phyloP scores from a whole-genome alignment of 257 asterid genomes.

The Agastache rugosa region DNA sequence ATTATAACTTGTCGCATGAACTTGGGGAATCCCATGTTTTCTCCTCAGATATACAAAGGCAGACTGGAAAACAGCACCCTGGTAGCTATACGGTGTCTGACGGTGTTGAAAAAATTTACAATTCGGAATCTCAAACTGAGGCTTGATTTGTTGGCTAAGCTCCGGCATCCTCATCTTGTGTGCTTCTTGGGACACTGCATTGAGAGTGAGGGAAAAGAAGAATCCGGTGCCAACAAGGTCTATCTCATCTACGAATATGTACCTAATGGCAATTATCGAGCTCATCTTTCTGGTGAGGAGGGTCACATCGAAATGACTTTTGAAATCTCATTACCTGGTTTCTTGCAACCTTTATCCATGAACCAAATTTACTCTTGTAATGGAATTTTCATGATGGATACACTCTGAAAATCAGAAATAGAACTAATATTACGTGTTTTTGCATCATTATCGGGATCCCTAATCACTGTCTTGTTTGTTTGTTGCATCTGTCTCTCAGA shows the following conservation, averaged over 20 bases:
- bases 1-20: neutral
- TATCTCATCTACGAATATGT: slow-evolving; percentile 65
- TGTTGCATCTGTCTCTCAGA: slow-evolving; percentile 44
- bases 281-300: slow-evolving; percentile 66
- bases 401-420: neutral
- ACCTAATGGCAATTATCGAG: slow-evolving; percentile 56
- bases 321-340: neutral
- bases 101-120: slow-evolving; percentile 55
- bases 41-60: slow-evolving; percentile 68
- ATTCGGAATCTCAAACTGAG: slow-evolving; percentile 73
- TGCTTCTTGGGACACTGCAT: slow-evolving; percentile 81
- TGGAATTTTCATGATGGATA: neutral
- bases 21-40: slow-evolving; percentile 22
- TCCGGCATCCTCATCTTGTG: slow-evolving; percentile 66
- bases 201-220: slow-evolving; percentile 47
- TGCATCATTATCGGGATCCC: neutral
- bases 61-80: slow-evolving; percentile 51
- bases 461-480: neutral
- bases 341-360: neutral
- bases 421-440: neutral
- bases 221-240: slow-evolving; percentile 49
- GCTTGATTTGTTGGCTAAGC: slow-evolving; percentile 70
- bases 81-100: slow-evolving; percentile 63
- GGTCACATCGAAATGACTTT: neutral
- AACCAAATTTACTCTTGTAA: too few relatives aligned